Evolutionary conservation across 192 early-diverging fungal species (phyloP).

Genomic region (Podila epigama): DNA sequence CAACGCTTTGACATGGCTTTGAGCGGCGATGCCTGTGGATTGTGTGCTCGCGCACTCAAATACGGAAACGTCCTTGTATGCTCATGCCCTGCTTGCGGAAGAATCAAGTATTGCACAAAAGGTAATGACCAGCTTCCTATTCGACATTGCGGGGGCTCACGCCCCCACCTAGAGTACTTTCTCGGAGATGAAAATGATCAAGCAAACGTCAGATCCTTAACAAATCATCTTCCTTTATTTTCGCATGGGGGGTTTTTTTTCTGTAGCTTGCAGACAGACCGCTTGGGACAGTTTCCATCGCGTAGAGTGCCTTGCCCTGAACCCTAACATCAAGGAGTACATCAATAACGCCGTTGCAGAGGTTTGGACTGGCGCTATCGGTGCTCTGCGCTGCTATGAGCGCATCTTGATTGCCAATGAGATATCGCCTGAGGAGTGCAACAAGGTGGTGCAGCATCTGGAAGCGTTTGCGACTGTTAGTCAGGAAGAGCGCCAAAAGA

Average conservation of each 20-base stretch:
- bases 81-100: conserved; percentile 50
- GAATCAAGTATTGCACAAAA: conserved; percentile 56
- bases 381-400: conserved; percentile 54
- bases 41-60: conserved; percentile 60
- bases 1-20: conserved; percentile 55
- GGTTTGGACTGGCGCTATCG: conserved; percentile 58
- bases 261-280: conserved; percentile 46
- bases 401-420: conserved; percentile 58
- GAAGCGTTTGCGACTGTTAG: conserved; percentile 65
- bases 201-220: too few relatives aligned
- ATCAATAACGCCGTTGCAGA: conserved; percentile 53
- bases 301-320: conserved; percentile 53
- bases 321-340: conserved; percentile 50
- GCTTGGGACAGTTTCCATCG: conserved; percentile 59
- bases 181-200: too few relatives aligned
- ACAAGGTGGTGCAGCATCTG: conserved; percentile 51
- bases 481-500: conserved; percentile 61
- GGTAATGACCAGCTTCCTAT: conserved; percentile 1
- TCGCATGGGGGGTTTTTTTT: neutral
- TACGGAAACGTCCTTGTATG: conserved; percentile 24
- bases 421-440: conserved; percentile 48
- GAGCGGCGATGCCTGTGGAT: conserved; percentile 58
- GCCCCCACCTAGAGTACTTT: too few relatives aligned
- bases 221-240: neutral
- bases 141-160: too few relatives aligned